A percentile compares a stretch with the other conserved stretches of the same genome.
Evolutionary conservation across 371 early-diverging fungal species (phyloP).

Genomic region (Nematocida sp.): DNA sequence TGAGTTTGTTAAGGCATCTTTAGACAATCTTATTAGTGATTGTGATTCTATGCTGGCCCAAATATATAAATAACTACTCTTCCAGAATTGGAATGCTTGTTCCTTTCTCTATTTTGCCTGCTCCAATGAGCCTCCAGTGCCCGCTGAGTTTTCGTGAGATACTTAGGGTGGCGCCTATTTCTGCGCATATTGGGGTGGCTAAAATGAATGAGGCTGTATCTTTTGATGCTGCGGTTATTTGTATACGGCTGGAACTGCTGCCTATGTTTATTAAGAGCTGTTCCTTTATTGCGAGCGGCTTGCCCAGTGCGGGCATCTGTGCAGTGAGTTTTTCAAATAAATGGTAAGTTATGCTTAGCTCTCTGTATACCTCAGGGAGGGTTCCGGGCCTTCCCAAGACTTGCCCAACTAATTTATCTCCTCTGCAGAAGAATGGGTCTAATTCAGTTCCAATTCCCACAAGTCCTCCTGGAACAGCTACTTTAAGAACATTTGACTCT

Average conservation of each 20-base stretch:
- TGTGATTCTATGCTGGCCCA: slow-evolving; percentile 24
- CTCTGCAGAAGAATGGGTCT: slow-evolving; percentile 95
- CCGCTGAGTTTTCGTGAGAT: slow-evolving; percentile 92
- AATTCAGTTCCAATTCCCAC: slow-evolving; percentile 98
- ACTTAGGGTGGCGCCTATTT: slow-evolving; percentile 93
- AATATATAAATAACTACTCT: slow-evolving; percentile 6
- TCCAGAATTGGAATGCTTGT: slow-evolving; percentile 36
- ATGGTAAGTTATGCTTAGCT: slow-evolving; percentile 89
- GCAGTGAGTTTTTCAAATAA: slow-evolving; percentile 89
- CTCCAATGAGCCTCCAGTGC: slow-evolving; percentile 78
- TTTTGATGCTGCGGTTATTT: slow-evolving; percentile 81
- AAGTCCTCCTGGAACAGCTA: slow-evolving; percentile 98
- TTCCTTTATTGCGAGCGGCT: slow-evolving; percentile 75
- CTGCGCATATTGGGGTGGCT: slow-evolving; percentile 90
- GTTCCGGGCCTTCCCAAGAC: slow-evolving; percentile 90
- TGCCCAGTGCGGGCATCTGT: slow-evolving; percentile 75
- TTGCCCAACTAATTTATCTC: slow-evolving; percentile 96
- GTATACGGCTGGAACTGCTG: slow-evolving; percentile 92
- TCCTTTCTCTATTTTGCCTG: slow-evolving; percentile 56
- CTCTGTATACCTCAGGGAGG: slow-evolving; percentile 88
- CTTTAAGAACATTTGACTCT: slow-evolving; percentile 84
- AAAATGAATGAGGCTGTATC: slow-evolving; percentile 82
- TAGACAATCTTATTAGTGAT: slow-evolving; percentile 27
- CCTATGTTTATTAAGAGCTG: slow-evolving; percentile 95
- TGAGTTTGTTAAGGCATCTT: slow-evolving; percentile 24